Evolutionary conservation across 495 filamentous ascomycete genomes (phyloP).

Genomic region (Rusavskia elegans): DNA sequence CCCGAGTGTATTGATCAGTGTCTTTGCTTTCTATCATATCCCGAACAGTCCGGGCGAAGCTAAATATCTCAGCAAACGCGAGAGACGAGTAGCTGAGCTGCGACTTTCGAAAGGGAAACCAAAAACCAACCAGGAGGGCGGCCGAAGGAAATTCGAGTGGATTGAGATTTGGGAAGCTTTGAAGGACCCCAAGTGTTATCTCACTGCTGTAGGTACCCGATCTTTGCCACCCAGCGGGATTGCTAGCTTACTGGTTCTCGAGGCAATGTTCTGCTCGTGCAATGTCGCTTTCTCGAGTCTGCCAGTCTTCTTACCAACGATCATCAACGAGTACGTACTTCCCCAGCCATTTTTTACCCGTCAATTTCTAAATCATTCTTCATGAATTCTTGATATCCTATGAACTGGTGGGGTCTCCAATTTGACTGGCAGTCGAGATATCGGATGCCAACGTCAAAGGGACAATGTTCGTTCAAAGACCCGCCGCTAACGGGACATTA

Average conservation of each 20-base stretch:
- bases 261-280: conserved; percentile 41
- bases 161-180: conserved; percentile 36
- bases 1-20: conserved; percentile 40
- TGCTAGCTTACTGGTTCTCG: conserved; percentile 8
- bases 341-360: background rate
- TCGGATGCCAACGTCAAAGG: no score
- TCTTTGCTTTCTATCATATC: conserved; percentile 34
- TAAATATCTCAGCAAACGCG: conserved; percentile 29
- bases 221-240: background rate
- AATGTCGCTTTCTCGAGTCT: conserved; percentile 45
- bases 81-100: conserved; percentile 30
- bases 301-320: conserved; percentile 43
- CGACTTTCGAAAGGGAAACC: conserved; percentile 28
- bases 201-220: conserved; percentile 39
- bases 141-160: conserved; percentile 25
- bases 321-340: conserved; percentile 33
- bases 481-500: background rate
- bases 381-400: background rate
- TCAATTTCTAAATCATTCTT: background rate
- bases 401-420: no score
- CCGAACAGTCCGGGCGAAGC: conserved; percentile 38
- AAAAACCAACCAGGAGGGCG: background rate
- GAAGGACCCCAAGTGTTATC: conserved; percentile 48
- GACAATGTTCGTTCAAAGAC: no score
- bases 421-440: background rate